Base-by-base conservation (phyloP, 768 basidiomycete genomes). In the Fistulinella prunicolor region DNA sequence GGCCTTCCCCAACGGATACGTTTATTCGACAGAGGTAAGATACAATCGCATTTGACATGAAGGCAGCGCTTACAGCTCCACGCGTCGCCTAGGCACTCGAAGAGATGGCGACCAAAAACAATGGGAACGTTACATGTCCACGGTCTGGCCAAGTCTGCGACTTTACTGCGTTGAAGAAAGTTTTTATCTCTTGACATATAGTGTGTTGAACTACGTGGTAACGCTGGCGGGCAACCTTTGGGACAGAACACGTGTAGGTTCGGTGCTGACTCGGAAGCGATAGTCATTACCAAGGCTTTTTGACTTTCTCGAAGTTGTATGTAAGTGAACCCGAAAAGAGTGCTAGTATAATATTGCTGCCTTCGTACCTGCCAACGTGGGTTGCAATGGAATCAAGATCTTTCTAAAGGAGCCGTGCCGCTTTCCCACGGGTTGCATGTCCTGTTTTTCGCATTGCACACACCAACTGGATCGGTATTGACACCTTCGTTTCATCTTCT, bases 161-260 rank as follows among this genome's bases (percentile, higher is more conserved):
- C 24, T 86, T 89, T 57, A 66, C 69, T 9, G 78, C 79, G 19
- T 70, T 97, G 45, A 78, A 82, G 56, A 96, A 94, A 68, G 94
- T 98, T 16, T 96, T 86, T 66, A 89, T 97, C 50, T 92, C 92
- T 45, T 95, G 70, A 75, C n/a, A n/a, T n/a, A n/a, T n/a, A n/a
- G n/a, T n/a, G n/a, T n/a, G n/a, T n/a, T n/a, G n/a, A n/a, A n/a
- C n/a, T n/a, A n/a, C n/a, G n/a, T n/a, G 28, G 24, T 30, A 24
- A 22, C 21, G 17, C 32, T 30, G 20, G 41, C 16, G 10, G 32
- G 10, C 16, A 34, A n/a, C 28, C 17, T 32, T 47, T 13, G 44
- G 12, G 41, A n/a, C 26, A 28, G 44, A 24, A 38, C 56, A 61
- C 61, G 52, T 58, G 59, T 46, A 19, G 19, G 44, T 23, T n/a